phyloP scores from a whole-genome alignment of 2,329 filamentous ascomycete species.

The Cladosporium cucumerinum region DNA sequence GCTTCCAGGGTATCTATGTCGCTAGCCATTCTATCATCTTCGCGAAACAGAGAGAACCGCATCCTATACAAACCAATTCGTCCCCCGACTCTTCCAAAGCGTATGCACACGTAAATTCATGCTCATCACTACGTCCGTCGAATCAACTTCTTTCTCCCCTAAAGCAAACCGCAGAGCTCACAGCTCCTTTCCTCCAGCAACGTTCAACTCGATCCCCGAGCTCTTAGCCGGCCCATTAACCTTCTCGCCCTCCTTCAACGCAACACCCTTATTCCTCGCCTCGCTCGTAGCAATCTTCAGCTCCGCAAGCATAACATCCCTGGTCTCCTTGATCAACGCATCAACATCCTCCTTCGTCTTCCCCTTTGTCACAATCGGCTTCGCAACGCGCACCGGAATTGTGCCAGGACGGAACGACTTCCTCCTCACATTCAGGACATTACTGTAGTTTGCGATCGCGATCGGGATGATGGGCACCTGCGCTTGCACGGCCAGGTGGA shows the following conservation, averaged over 20 bases:
- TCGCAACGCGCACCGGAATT: slow-evolving; percentile 68
- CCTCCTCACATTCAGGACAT: slow-evolving; percentile 46
- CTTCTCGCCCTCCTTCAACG: slow-evolving; percentile 20
- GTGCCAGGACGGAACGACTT: slow-evolving; percentile 41
- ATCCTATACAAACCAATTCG: background rate
- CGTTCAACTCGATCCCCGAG: slow-evolving; percentile 20
- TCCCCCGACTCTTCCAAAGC: background rate
- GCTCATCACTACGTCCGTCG: background rate
- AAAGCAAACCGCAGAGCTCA: background rate
- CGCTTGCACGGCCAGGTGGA: slow-evolving; percentile 91
- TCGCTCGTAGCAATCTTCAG: slow-evolving; percentile 41
- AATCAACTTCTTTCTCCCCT: background rate
- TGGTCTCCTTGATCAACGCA: slow-evolving; percentile 62
- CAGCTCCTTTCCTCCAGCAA: slow-evolving; percentile 13
- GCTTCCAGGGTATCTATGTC: slow-evolving; percentile 9
- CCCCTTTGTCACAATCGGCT: slow-evolving; percentile 73
- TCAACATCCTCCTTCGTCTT: slow-evolving; percentile 76
- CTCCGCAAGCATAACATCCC: slow-evolving; percentile 70
- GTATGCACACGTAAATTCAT: background rate
- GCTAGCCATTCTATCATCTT: slow-evolving; percentile 9
- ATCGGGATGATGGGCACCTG: slow-evolving; percentile 89
- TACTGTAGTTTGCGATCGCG: slow-evolving; percentile 50
- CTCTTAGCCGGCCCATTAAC: slow-evolving; percentile 21
- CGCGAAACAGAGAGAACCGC: slow-evolving; percentile 1
- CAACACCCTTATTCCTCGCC: slow-evolving; percentile 29